These are phyloP conservation scores for Alternaria gaisen DNA, from an alignment of 2,329 filamentous ascomycete species.

Conservation along the genomic window DNA sequence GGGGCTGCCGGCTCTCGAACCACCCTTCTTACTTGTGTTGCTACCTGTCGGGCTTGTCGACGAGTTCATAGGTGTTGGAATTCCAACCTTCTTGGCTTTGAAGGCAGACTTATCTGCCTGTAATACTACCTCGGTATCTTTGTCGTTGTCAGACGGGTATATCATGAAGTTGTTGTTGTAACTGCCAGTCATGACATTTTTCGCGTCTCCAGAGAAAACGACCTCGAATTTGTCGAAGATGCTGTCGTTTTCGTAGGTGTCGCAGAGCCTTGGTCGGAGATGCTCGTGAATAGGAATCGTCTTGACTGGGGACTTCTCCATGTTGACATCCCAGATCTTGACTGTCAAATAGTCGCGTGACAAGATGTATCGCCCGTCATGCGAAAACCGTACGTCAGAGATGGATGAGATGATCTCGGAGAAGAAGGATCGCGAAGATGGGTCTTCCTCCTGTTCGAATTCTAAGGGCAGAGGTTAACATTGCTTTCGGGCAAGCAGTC, in stretches of 20 bases:
- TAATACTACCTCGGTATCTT: slow-evolving; percentile 95
- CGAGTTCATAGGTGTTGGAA: slow-evolving; percentile 94
- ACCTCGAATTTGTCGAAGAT: slow-evolving; percentile 99
- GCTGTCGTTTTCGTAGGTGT: slow-evolving; percentile 99
- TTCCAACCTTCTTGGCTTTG: slow-evolving; percentile 99
- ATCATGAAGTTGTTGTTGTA: slow-evolving; percentile 99
- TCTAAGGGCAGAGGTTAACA: slow-evolving; percentile 63
- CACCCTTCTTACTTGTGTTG: slow-evolving; percentile 79
- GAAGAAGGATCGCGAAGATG: slow-evolving; percentile 96
- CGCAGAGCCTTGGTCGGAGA: slow-evolving; percentile 89
- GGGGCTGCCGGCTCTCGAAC: slow-evolving; percentile 87
- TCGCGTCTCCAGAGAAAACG: slow-evolving; percentile 96
- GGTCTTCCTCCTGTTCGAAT: slow-evolving; percentile 99
- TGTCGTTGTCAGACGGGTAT: slow-evolving; percentile 93
- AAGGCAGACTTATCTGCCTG: slow-evolving; percentile 99
- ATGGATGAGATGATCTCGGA: slow-evolving; percentile 99
- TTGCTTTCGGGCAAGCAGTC: not conserved
- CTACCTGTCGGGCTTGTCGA: slow-evolving; percentile 76
- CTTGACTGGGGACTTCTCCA: slow-evolving; percentile 97
- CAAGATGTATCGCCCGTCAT: slow-evolving; percentile 95
- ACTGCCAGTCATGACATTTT: slow-evolving; percentile 99
- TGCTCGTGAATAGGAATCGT: slow-evolving; percentile 99
- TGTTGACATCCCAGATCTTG: slow-evolving; percentile 99
- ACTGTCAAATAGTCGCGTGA: slow-evolving; percentile 98
- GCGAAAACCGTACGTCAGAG: slow-evolving; percentile 96